These are phyloP conservation scores for Phytophthora niederhauseri DNA, from an alignment of 352 stramenopile species.

Conservation along the genomic window DNA sequence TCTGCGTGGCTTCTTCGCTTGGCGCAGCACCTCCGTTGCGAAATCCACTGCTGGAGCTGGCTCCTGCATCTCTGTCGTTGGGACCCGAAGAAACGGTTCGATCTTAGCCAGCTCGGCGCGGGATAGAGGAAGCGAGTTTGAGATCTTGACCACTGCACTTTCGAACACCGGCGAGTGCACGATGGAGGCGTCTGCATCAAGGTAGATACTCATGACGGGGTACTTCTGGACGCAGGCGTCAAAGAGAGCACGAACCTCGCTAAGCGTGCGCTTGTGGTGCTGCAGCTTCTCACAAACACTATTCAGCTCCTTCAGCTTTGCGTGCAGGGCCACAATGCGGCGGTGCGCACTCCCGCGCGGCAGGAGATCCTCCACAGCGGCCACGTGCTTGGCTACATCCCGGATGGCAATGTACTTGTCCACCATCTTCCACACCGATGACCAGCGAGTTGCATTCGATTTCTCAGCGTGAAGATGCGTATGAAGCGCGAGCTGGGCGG, in stretches of 20 bases:
- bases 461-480: neutral
- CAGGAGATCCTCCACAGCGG: neutral
- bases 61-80: neutral
- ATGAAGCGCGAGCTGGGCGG: too few relatives aligned
- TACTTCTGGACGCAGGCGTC: neutral
- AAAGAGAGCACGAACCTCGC: neutral
- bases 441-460: neutral
- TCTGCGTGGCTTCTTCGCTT: neutral
- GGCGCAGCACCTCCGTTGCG: neutral
- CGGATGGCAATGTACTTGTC: neutral
- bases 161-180: neutral
- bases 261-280: neutral
- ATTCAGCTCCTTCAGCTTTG: conserved; percentile 26
- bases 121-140: neutral
- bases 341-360: neutral
- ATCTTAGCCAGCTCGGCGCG: neutral
- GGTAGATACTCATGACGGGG: neutral
- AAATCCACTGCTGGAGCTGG: neutral
- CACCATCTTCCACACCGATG: neutral
- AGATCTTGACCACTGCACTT: neutral
- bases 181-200: neutral
- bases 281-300: conserved; percentile 7
- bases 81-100: neutral
- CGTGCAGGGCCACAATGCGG: conserved; percentile 3
- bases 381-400: neutral